These are phyloP conservation scores for Clathrus columnatus DNA, from an alignment of 768 basidiomycete genomes.

Conservation along the genomic window DNA sequence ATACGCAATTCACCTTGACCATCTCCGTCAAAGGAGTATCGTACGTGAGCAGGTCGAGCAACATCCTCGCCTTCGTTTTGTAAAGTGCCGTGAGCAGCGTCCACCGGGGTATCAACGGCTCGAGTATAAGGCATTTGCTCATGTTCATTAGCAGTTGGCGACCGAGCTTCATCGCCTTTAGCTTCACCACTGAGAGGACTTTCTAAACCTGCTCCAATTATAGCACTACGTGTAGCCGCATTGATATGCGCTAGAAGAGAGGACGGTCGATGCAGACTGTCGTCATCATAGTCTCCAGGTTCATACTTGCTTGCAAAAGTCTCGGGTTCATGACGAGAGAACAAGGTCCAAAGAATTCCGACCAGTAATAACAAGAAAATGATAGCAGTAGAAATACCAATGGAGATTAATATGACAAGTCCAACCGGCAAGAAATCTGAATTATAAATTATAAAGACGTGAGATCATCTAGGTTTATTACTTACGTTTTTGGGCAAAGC, in stretches of 20 bases:
- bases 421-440: conserved; percentile 84
- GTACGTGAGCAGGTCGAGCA: conserved; percentile 67
- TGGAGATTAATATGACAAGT: conserved; percentile 92
- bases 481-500: conserved; percentile 64
- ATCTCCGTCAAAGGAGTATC: conserved; percentile 73
- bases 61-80: conserved; percentile 44
- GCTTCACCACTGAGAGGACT: conserved; percentile 30
- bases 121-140: conserved; percentile 73
- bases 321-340: conserved; percentile 66
- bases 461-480: conserved; percentile 13
- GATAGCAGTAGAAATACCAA: conserved; percentile 91
- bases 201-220: conserved; percentile 42
- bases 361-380: conserved; percentile 80
- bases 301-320: conserved; percentile 52
- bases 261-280: conserved; percentile 71
- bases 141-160: conserved; percentile 29
- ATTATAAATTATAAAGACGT: conserved; percentile 12
- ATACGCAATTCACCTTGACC: conserved; percentile 74
- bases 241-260: conserved; percentile 87
- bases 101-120: conserved; percentile 67
- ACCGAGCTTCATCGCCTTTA: conserved; percentile 44
- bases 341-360: conserved; percentile 84
- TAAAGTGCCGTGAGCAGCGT: conserved; percentile 49
- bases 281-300: conserved; percentile 56
- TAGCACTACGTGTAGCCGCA: conserved; percentile 78